phyloP scores from a whole-genome alignment of 257 asterid genomes.

The Oldenlandia corymbosa region DNA sequence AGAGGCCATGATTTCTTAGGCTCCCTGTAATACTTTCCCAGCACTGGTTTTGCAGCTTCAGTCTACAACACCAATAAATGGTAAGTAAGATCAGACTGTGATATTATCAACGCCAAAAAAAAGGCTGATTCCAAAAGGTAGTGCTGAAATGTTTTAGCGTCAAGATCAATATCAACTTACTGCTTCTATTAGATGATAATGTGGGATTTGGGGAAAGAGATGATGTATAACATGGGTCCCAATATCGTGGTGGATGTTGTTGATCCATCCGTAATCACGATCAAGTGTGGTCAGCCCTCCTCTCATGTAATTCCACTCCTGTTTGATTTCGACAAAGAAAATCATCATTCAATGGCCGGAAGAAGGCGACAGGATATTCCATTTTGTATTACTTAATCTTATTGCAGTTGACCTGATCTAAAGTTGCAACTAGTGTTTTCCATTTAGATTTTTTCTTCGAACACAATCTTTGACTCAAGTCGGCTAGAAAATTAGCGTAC shows the following conservation, averaged over 20 bases:
- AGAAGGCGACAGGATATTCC: no score
- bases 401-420: neutral
- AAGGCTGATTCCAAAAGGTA: neutral
- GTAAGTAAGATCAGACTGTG: neutral
- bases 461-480: slow-evolving; percentile 9
- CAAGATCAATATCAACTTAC: slow-evolving; percentile 33
- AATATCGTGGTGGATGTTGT: slow-evolving; percentile 86
- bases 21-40: slow-evolving; percentile 74
- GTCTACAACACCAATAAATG: slow-evolving; percentile 41
- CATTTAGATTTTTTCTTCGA: neutral
- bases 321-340: slow-evolving; percentile 14
- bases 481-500: slow-evolving; percentile 15
- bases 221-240: slow-evolving; percentile 94
- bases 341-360: slow-evolving; percentile 11
- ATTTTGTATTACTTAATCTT: no score
- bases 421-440: neutral
- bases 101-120: no score
- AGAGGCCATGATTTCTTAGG: slow-evolving; percentile 71
- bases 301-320: slow-evolving; percentile 92
- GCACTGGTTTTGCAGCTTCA: slow-evolving; percentile 65
- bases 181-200: slow-evolving; percentile 77
- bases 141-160: neutral
- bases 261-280: slow-evolving; percentile 85
- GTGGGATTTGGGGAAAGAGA: slow-evolving; percentile 94
- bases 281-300: slow-evolving; percentile 89